phyloP scores from a whole-genome alignment of 2,329 filamentous ascomycete species.

The Aureobasidium sp. region DNA sequence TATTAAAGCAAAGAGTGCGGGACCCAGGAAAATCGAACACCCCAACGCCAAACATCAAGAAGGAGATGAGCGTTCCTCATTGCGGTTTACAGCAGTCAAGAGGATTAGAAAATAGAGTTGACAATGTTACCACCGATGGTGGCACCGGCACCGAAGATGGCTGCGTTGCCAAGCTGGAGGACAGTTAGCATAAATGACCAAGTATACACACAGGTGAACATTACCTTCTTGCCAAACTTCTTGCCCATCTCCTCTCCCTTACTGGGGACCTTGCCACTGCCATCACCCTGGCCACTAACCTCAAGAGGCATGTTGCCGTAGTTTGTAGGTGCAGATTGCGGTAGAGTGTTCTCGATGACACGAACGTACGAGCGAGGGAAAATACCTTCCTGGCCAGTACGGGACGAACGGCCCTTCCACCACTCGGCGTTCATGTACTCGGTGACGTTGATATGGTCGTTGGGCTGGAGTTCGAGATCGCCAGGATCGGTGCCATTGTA shows the following conservation, averaged over 20 bases:
- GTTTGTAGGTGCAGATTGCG: constrained; percentile 40
- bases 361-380: constrained; percentile 89
- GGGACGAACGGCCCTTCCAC: constrained; percentile 85
- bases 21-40: background rate
- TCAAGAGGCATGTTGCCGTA: constrained; percentile 69
- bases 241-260: constrained; percentile 74
- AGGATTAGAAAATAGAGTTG: constrained; percentile 76
- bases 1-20: background rate
- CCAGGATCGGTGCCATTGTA: constrained; percentile 75
- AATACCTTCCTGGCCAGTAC: constrained; percentile 80
- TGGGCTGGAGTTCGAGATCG: constrained; percentile 72
- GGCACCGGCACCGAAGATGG: constrained; percentile 88
- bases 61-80: background rate
- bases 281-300: constrained; percentile 50
- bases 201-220: background rate
- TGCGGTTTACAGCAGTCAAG: background rate
- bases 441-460: constrained; percentile 71
- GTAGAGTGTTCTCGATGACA: constrained; percentile 57
- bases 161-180: constrained; percentile 58
- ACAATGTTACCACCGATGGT: constrained; percentile 86
- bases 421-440: constrained; percentile 97
- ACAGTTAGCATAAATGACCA: background rate
- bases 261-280: constrained; percentile 44
- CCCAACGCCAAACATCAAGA: background rate
- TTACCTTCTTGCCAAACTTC: constrained; percentile 85